phyloP scores from a whole-genome alignment of 169 alveolate genomes.

The Eimeria maxima region DNA sequence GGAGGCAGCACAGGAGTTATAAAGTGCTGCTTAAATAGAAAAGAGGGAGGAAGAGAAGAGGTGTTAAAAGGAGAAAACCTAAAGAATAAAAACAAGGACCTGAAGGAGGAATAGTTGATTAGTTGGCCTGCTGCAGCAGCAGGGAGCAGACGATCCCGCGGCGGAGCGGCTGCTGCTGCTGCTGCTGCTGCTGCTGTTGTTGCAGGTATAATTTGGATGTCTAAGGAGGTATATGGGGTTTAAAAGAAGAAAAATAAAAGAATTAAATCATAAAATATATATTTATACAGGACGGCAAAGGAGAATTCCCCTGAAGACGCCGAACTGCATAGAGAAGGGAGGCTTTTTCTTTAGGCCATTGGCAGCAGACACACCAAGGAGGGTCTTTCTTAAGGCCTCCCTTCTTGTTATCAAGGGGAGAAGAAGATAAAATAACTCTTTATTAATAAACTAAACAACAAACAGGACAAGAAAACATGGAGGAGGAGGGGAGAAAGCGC shows the following conservation, averaged over 20 bases:
- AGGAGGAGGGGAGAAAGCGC: neutral
- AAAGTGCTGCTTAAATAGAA: too few species aligned
- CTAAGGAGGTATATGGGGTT: neutral
- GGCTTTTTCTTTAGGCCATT: too few species aligned
- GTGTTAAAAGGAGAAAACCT: neutral
- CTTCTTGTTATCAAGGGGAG: neutral
- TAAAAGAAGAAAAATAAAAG: neutral
- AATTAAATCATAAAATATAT: neutral
- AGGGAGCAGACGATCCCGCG: slow-evolving; percentile 2
- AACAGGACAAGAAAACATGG: neutral
- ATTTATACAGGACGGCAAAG: neutral
- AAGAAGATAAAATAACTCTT: neutral
- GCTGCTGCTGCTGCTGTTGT: neutral
- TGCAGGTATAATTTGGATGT: neutral
- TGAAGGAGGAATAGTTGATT: neutral
- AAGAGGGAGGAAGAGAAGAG: neutral
- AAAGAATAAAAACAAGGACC: neutral
- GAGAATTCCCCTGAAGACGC: slow-evolving; percentile 28
- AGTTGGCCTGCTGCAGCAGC: neutral
- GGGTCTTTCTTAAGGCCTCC: neutral
- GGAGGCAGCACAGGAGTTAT: neutral
- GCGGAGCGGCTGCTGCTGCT: too few species aligned
- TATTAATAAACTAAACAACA: neutral
- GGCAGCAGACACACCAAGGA: too few species aligned
- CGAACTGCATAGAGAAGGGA: neutral